phyloP scores from a whole-genome alignment of 2,329 filamentous ascomycete species.

The Herpomyces periplanetae region DNA sequence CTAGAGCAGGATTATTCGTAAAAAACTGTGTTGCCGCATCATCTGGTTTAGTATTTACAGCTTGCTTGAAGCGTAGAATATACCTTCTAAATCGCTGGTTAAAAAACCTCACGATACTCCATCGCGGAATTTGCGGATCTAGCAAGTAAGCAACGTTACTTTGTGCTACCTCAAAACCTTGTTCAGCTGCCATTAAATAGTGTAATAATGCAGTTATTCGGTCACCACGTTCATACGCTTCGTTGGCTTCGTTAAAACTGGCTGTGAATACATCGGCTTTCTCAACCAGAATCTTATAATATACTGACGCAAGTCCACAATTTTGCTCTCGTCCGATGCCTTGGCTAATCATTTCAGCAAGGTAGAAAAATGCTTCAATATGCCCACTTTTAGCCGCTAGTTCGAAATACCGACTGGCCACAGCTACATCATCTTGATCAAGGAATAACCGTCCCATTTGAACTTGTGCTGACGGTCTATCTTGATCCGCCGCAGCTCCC shows the following conservation, averaged over 20 bases:
- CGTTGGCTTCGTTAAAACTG: conserved; percentile 43
- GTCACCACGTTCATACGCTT: conserved; percentile 39
- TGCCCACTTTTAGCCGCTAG: conserved; percentile 41
- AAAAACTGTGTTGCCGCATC: conserved; percentile 8
- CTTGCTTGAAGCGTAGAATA: too few species aligned
- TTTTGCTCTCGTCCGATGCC: conserved; percentile 41
- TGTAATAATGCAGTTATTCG: conserved; percentile 37
- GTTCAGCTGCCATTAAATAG: conserved; percentile 58
- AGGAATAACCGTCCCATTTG: conserved; percentile 47
- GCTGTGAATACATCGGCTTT: conserved; percentile 31
- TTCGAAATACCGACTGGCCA: conserved; percentile 55
- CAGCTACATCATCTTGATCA: conserved; percentile 45
- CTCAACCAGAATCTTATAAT: conserved; percentile 45
- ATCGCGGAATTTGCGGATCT: conserved; percentile 16
- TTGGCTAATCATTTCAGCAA: conserved; percentile 48
- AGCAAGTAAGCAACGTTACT: conserved; percentile 62
- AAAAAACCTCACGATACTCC: conserved; percentile 13
- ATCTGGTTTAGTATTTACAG: conserved; percentile 8
- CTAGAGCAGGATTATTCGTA: conserved; percentile 20
- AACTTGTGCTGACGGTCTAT: conserved; percentile 40
- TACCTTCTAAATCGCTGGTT: too few species aligned
- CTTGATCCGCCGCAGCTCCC: conserved; percentile 37
- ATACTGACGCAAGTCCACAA: conserved; percentile 32
- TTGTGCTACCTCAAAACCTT: conserved; percentile 60
- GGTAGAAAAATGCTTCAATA: conserved; percentile 64